Base-by-base conservation (phyloP, 495 filamentous ascomycete genomes). In the Xylaria acuta region DNA sequence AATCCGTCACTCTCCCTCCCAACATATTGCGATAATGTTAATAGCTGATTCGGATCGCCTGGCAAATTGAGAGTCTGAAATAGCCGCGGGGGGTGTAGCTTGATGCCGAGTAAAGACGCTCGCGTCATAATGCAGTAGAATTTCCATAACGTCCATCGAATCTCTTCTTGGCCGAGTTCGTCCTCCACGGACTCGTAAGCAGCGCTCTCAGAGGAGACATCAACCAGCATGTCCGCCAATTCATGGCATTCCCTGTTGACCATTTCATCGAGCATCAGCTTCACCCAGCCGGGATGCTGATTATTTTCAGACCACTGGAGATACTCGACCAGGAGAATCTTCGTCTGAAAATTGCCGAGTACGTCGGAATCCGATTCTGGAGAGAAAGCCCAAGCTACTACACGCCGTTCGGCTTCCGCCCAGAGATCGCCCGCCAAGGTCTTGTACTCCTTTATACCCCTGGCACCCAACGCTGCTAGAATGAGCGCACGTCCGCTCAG, bases 391-490 rank as follows among this genome's bases (percentile, higher is more conserved):
- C 63, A 65, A 47, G 22, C 22, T 11, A 11, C 18, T 1, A 30
- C 12, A 12, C 63, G 43, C 4, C 63, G 41, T 5, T 49, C 27
- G 8, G 63, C 63, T 43, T 65, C 63, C 5, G 41, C 27, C 63
- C 63, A 65, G 2, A 65, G 63, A 34, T 30, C 41, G 1, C 63
- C 63, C 11, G 63, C n/a, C 16, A 65, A 27, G 5, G 14, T 14
- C 63, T 65, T 65, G 63, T 65, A 65, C 63, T 65, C 63, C 8
- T 65, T 65, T 30, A 65, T 65, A 8, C 38, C 63, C 27, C 63
- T 65, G 16, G 63, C 63, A 22, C 63, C 63, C 16, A 65, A 43
- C 38, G 63, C 63, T 12, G 63, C 63, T 12, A 65, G 41, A 22
- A 65, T 47, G 22, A 65, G 63, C 63, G 63, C 63, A 5, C 63